phyloP scores from a whole-genome alignment of 345 rosid species.

The Linum usitatissimum region DNA sequence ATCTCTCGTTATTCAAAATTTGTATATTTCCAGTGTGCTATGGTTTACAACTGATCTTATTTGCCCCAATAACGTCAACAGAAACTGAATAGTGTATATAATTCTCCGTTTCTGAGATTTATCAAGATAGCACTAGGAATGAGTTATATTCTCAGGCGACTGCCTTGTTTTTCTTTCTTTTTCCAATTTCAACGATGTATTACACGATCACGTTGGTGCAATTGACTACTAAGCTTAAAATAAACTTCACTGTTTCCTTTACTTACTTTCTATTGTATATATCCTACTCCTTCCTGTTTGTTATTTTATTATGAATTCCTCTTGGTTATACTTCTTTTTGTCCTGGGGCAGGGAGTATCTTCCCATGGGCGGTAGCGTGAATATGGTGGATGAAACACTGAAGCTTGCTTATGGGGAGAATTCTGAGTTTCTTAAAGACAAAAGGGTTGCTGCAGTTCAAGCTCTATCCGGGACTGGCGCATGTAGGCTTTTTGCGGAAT shows the following conservation, averaged over 20 bases:
- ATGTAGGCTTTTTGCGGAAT: constrained; percentile 91
- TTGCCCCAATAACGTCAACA: too few species aligned
- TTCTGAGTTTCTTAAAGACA: constrained; percentile 68
- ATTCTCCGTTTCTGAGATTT: too few species aligned
- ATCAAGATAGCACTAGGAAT: too few species aligned
- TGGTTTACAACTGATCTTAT: background rate
- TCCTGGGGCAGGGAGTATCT: constrained; percentile 72
- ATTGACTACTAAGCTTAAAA: background rate
- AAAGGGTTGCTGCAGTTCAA: constrained; percentile 83
- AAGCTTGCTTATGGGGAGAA: constrained; percentile 89
- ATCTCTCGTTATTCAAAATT: background rate
- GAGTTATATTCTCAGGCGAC: too few species aligned
- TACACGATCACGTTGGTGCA: background rate
- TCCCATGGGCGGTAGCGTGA: constrained; percentile 95
- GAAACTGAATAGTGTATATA: too few species aligned
- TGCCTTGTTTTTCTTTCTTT: too few species aligned
- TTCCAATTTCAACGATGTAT: too few species aligned
- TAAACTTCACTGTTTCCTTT: background rate
- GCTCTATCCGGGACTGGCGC: constrained; percentile 96
- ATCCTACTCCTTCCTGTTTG: background rate
- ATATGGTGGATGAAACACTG: constrained; percentile 80
- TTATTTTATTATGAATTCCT: background rate
- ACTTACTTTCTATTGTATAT: background rate
- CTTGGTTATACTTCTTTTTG: background rate
- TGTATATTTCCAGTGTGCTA: too few species aligned